These are phyloP conservation scores for Gamsiella multidivaricata DNA, from an alignment of 192 early-diverging fungal genomes.

Conservation along the genomic window DNA sequence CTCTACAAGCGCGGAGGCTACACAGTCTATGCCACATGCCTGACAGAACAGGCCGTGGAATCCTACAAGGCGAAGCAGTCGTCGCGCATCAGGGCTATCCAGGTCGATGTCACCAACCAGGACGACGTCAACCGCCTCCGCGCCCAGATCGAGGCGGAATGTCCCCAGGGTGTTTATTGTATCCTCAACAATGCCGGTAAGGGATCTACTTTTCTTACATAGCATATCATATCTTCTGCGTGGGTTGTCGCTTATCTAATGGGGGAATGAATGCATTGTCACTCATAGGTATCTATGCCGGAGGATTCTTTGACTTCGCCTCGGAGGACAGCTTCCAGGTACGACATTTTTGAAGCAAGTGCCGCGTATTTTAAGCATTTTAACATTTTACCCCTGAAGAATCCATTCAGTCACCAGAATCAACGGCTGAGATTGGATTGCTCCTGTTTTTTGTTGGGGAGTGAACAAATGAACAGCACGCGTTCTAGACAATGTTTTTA, in stretches of 20 bases:
- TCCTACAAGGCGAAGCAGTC: constrained; percentile 31
- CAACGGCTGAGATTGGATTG: no score
- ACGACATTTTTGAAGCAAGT: constrained; percentile 4
- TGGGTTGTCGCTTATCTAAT: no score
- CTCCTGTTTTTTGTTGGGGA: constrained; percentile 17
- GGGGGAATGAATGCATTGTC: background rate
- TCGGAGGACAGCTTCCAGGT: constrained; percentile 44
- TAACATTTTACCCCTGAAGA: no score
- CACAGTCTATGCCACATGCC: constrained; percentile 48
- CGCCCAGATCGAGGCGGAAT: constrained; percentile 38
- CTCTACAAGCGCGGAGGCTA: constrained; percentile 38
- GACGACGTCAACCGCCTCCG: constrained; percentile 39
- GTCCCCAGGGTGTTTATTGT: constrained; percentile 50
- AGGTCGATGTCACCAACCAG: constrained; percentile 52
- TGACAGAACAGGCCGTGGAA: constrained; percentile 36
- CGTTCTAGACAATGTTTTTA: background rate
- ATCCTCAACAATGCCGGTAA: constrained; percentile 52
- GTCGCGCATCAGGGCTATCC: constrained; percentile 35
- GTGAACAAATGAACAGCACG: background rate
- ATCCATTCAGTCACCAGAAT: no score
- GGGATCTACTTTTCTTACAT: background rate
- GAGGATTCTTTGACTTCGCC: constrained; percentile 50
- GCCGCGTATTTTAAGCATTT: no score
- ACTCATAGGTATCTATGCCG: constrained; percentile 38
- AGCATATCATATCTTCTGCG: no score